Evolutionary conservation across 495 filamentous ascomycete species (phyloP).

Genomic region (Daldinia childiae): DNA sequence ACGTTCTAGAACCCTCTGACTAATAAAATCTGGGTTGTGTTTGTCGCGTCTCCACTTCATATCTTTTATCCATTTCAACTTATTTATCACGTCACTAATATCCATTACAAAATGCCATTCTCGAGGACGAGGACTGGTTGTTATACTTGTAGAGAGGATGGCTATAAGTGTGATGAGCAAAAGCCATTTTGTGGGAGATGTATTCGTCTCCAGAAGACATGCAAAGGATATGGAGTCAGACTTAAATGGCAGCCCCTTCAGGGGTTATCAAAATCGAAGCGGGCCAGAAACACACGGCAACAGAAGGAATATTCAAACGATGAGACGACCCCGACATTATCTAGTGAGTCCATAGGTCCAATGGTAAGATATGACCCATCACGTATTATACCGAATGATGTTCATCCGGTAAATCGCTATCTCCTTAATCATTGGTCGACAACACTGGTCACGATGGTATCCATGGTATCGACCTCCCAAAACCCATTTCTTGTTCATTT

Average conservation of each 20-base stretch:
- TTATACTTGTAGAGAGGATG: slow-evolving; percentile 46
- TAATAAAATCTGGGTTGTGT: neutral
- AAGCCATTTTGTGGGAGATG: slow-evolving; percentile 46
- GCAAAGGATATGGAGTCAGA: slow-evolving; percentile 45
- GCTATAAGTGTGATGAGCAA: slow-evolving; percentile 47
- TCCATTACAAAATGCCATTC: slow-evolving; percentile 34
- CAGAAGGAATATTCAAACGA: slow-evolving; percentile 1
- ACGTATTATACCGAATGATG: slow-evolving; percentile 29
- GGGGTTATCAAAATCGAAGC: slow-evolving; percentile 23
- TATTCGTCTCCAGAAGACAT: slow-evolving; percentile 37
- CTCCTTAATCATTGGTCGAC: slow-evolving; percentile 48
- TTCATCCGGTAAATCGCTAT: slow-evolving; percentile 27
- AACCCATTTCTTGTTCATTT: slow-evolving; percentile 44
- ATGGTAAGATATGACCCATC: slow-evolving; percentile 17
- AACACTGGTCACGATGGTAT: slow-evolving; percentile 40
- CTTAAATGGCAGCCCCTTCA: slow-evolving; percentile 41
- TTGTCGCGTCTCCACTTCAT: slow-evolving; percentile 2
- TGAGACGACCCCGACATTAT: neutral
- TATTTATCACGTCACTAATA: neutral
- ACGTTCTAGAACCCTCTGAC: neutral
- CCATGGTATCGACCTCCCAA: slow-evolving; percentile 35
- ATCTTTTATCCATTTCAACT: slow-evolving; percentile 3
- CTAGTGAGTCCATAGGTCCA: neutral
- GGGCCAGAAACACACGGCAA: slow-evolving; percentile 20
- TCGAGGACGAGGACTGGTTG: slow-evolving; percentile 46